Conservation (phyloP, 208 protist species). For the Kentomonas sorsogonicus region DNA sequence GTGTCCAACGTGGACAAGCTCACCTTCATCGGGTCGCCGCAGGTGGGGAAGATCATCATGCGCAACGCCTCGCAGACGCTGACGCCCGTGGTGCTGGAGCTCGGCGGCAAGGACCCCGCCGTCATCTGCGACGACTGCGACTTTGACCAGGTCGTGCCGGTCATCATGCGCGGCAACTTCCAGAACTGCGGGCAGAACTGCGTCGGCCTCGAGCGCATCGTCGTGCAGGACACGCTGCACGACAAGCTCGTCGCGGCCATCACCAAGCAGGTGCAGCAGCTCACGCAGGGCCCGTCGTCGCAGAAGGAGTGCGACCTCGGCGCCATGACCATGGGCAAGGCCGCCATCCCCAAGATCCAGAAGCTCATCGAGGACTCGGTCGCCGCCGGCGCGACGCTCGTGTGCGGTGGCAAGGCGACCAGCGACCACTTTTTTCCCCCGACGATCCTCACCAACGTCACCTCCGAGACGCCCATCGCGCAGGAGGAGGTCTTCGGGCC, state of each 20-base stretch:
- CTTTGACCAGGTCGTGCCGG: constrained; percentile 80
- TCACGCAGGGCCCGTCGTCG: constrained; percentile 84
- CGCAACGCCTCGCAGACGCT: constrained; percentile 84
- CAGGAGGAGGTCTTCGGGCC: constrained; percentile 95
- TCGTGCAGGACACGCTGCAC: constrained; percentile 85
- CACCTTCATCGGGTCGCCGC: constrained; percentile 89
- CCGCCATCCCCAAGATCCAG: constrained; percentile 87
- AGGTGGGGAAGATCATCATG: constrained; percentile 89
- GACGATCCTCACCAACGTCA: constrained; percentile 90
- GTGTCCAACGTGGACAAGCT: constrained; percentile 89
- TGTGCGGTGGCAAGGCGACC: constrained; percentile 76
- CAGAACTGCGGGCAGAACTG: constrained; percentile 94
- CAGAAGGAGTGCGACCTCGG: constrained; percentile 77
- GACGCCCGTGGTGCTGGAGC: constrained; percentile 92
- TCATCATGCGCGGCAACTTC: constrained; percentile 88
- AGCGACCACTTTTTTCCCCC: constrained; percentile 81
- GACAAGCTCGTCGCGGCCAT: constrained; percentile 77
- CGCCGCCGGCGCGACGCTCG: constrained; percentile 74
- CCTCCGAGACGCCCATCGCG: constrained; percentile 80
- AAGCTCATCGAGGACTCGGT: constrained; percentile 88
- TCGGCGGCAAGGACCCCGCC: constrained; percentile 94
- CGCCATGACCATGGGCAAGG: constrained; percentile 92
- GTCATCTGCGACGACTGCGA: constrained; percentile 91
- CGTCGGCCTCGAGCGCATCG: constrained; percentile 80
- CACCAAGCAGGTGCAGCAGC: constrained; percentile 33